Evolutionary conservation across 768 basidiomycete species (phyloP).

Genomic region (Boletus vinaceobasis): DNA sequence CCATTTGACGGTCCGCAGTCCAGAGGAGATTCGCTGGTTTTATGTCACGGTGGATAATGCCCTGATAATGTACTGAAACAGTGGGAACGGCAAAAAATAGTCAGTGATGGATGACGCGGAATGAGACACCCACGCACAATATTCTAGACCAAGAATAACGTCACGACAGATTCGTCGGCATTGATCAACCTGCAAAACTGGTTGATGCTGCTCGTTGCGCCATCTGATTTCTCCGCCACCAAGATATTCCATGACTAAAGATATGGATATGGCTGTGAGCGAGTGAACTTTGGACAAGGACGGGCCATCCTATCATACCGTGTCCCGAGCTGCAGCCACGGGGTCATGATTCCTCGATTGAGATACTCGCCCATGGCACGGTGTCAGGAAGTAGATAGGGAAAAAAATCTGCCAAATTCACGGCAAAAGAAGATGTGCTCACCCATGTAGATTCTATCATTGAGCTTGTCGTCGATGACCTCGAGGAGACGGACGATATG

Average conservation of each 20-base stretch:
- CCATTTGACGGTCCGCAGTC: conserved; percentile 78
- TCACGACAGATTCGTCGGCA: conserved; percentile 87
- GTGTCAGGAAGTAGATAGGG: conserved; percentile 22
- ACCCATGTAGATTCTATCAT: conserved; percentile 93
- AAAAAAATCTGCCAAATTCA: conserved; percentile 13
- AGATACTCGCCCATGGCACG: conserved; percentile 30
- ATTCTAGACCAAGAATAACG: conserved; percentile 91
- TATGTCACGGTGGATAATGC: conserved; percentile 99
- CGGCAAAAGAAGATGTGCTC: conserved; percentile 34
- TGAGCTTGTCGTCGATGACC: conserved; percentile 90
- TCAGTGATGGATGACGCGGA: conserved; percentile 5
- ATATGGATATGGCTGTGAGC: conserved; percentile 17
- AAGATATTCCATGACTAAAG: conserved; percentile 91
- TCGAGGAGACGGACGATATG: conserved; percentile 88
- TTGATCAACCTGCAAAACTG: conserved; percentile 80
- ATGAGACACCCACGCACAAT: conserved; percentile 58
- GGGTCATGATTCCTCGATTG: conserved; percentile 31
- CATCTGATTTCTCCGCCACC: conserved; percentile 94
- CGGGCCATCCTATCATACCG: conserved; percentile 27
- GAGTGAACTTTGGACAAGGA: conserved; percentile 4
- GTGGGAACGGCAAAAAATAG: neutral
- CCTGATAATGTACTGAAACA: conserved; percentile 84
- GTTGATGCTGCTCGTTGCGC: conserved; percentile 60
- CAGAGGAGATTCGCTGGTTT: conserved; percentile 97
- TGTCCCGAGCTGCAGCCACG: conserved; percentile 31